A percentile compares a stretch with the other conserved stretches of the same genome.
Conservation (phyloP, 495 filamentous ascomycete genomes). For the Penicillium salamii region DNA sequence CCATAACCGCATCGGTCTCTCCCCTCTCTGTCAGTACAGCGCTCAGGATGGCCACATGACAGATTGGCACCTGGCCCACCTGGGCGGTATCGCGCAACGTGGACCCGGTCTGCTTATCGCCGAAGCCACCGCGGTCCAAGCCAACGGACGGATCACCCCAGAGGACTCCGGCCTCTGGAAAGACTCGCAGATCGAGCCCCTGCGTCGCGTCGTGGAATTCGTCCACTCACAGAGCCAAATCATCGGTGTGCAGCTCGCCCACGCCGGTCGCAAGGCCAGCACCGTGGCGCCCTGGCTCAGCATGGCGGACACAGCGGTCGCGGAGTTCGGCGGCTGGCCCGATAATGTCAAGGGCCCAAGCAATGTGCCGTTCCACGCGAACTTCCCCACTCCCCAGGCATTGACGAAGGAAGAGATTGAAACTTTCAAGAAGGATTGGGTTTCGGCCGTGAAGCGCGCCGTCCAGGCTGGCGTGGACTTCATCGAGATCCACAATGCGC, state of each 20-base stretch:
- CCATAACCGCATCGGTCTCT: conserved; percentile 56
- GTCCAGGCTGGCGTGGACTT: conserved; percentile 56
- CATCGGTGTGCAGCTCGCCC: conserved; percentile 65
- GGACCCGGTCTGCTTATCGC: conserved; percentile 63
- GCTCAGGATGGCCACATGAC: conserved; percentile 57
- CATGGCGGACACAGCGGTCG: conserved; percentile 39
- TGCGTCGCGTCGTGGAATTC: conserved; percentile 61
- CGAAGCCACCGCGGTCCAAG: conserved; percentile 64
- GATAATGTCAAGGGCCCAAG: conserved; percentile 52
- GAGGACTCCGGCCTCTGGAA: conserved; percentile 67
- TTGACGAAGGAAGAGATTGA: conserved; percentile 57
- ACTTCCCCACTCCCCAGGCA: conserved; percentile 47
- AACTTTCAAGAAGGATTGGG: conserved; percentile 54
- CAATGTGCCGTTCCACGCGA: conserved; percentile 49
- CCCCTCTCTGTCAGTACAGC: conserved; percentile 66
- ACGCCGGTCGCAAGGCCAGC: conserved; percentile 72
- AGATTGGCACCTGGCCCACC: conserved; percentile 55
- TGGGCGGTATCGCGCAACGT: conserved; percentile 54
- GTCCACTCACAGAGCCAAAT: conserved; percentile 63
- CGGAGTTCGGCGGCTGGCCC: conserved; percentile 61
- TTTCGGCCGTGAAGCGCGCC: conserved; percentile 51
- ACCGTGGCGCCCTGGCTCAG: conserved; percentile 66
- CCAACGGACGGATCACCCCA: conserved; percentile 69
- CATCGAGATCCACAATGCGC: conserved; percentile 55
- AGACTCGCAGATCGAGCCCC: conserved; percentile 60